Evolutionary conservation across 805 yeast genomes (phyloP).

Genomic region (Candida adriatica): DNA sequence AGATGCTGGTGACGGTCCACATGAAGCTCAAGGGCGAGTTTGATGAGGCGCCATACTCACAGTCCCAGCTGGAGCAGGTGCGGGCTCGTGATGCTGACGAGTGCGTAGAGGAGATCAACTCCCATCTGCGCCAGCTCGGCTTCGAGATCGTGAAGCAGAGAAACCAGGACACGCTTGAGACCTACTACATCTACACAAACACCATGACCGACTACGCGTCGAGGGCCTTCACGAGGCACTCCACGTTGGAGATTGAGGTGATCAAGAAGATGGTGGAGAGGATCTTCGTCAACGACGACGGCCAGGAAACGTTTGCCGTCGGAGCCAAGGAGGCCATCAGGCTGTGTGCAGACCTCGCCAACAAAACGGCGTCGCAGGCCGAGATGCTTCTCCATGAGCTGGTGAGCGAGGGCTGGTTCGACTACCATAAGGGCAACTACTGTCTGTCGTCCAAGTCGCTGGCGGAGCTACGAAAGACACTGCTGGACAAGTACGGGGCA

Average conservation of each 20-base stretch:
- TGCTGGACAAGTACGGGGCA: constrained; percentile 37
- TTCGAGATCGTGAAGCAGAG: constrained; percentile 31
- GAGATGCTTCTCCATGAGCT: constrained; percentile 32
- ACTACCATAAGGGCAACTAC: constrained; percentile 27
- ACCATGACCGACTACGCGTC: constrained; percentile 29
- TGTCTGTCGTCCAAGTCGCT: constrained; percentile 35
- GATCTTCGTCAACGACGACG: constrained; percentile 22
- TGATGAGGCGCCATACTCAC: constrained; percentile 1
- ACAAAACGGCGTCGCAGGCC: constrained; percentile 31
- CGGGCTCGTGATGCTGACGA: constrained; percentile 12
- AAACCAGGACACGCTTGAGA: constrained; percentile 29
- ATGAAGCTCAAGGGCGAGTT: constrained; percentile 7
- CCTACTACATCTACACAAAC: constrained; percentile 32
- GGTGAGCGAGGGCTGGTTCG: constrained; percentile 50
- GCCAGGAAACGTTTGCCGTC: constrained; percentile 27
- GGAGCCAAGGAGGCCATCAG: constrained; percentile 22
- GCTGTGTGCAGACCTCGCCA: constrained; percentile 18
- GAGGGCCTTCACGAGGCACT: constrained; percentile 27
- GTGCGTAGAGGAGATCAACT: constrained; percentile 22
- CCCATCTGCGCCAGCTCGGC: constrained; percentile 24
- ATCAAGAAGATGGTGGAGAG: constrained; percentile 35
- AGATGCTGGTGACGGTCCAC: constrained; percentile 3
- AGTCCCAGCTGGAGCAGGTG: constrained; percentile 3
- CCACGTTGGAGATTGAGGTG: constrained; percentile 34
- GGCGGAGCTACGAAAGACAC: constrained; percentile 39